phyloP scores from a whole-genome alignment of 768 basidiomycete species.

The Peribolospora kevripleyi region DNA sequence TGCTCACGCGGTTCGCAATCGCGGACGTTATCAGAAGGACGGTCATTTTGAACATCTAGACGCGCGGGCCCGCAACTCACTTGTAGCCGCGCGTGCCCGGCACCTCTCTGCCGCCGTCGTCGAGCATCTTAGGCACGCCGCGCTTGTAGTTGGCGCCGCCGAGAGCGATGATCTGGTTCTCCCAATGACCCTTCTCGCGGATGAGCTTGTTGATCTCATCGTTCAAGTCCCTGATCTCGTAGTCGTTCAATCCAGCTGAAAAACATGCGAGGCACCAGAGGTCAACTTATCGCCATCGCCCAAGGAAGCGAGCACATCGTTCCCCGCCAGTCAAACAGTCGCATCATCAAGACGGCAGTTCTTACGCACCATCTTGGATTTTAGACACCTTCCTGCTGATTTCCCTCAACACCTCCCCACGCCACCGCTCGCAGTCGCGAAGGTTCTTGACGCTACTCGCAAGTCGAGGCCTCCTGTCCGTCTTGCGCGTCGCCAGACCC shows the following conservation, averaged over 20 bases:
- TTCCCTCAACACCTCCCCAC: constrained; percentile 82
- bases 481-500: constrained; percentile 51
- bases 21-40: too few relatives aligned
- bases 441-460: constrained; percentile 76
- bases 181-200: constrained; percentile 92
- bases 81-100: constrained; percentile 96
- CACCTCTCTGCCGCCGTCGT: constrained; percentile 86
- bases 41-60: too few relatives aligned
- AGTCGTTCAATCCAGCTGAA: constrained; percentile 72
- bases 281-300: not conserved
- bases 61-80: constrained; percentile 24
- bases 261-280: not conserved
- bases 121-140: constrained; percentile 69
- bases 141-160: constrained; percentile 90
- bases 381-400: constrained; percentile 92
- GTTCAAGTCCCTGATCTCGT: constrained; percentile 84
- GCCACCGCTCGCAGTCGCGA: constrained; percentile 80
- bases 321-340: not conserved
- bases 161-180: constrained; percentile 85
- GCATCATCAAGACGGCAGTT: not conserved
- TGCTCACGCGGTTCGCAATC: constrained; percentile 16
- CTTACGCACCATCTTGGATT: constrained; percentile 66
- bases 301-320: not conserved
- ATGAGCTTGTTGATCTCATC: constrained; percentile 92
- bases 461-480: constrained; percentile 72